Percentiles rank a stretch among this genome's conserved stretches.
phyloP scores from a whole-genome alignment of 768 basidiomycete genomes.

The Mycena epipterygia region DNA sequence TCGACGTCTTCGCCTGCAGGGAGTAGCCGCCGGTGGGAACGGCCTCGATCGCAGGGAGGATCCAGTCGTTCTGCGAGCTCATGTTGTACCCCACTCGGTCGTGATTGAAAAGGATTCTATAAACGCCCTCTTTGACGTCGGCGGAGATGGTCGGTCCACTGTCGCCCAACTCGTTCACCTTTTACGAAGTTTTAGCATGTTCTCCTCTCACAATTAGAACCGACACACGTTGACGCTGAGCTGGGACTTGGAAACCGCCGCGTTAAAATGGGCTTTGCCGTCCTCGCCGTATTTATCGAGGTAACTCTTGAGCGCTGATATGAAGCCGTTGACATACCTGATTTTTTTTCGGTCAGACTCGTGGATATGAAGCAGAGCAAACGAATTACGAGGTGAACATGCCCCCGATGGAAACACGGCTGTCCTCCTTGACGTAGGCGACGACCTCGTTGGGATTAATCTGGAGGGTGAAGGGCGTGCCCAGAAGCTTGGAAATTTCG shows the following conservation, averaged over 20 bases:
- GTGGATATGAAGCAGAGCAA: not conserved
- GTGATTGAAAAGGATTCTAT: constrained; percentile 52
- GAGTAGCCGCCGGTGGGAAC: constrained; percentile 47
- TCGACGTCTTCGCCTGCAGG: constrained; percentile 48
- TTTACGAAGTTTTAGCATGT: not conserved
- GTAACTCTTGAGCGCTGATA: constrained; percentile 46
- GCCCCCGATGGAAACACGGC: constrained; percentile 37
- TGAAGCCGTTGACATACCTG: constrained; percentile 54
- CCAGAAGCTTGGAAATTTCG: constrained; percentile 46
- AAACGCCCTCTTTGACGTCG: constrained; percentile 54
- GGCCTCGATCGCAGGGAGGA: constrained; percentile 49
- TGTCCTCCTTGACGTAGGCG: constrained; percentile 46
- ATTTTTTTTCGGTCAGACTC: not conserved
- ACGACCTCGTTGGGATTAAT: constrained; percentile 50
- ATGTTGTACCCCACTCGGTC: constrained; percentile 48
- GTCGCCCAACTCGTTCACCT: constrained; percentile 18
- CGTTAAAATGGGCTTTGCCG: constrained; percentile 53
- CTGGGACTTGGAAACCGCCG: constrained; percentile 48
- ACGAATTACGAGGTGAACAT: constrained; percentile 41
- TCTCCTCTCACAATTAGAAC: not conserved
- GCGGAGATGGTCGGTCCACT: constrained; percentile 41
- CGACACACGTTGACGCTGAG: constrained; percentile 42
- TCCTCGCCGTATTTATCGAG: constrained; percentile 49
- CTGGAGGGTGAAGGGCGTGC: constrained; percentile 45
- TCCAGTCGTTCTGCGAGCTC: constrained; percentile 38